These are phyloP conservation scores for Leishmania tarentolae DNA, from an alignment of 208 protist species.

Conservation along the genomic window DNA sequence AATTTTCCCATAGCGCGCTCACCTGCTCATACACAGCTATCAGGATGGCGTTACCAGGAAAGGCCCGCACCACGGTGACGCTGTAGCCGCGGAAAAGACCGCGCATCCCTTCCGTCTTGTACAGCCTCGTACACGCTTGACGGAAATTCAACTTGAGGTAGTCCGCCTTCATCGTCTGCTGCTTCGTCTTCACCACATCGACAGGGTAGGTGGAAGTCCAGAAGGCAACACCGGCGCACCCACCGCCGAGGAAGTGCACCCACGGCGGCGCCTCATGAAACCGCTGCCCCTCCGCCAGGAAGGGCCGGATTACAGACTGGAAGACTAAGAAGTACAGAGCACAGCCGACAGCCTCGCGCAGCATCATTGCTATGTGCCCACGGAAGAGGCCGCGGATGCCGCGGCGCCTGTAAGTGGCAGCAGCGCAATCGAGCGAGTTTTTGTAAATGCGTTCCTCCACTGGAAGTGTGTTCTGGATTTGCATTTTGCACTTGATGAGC, in stretches of 20 bases:
- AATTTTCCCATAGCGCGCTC: slow-evolving; percentile 60
- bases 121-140: slow-evolving; percentile 73
- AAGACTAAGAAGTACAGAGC: slow-evolving; percentile 87
- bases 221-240: slow-evolving; percentile 88
- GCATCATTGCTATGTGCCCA: slow-evolving; percentile 88
- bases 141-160: slow-evolving; percentile 79
- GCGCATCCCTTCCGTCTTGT: slow-evolving; percentile 81
- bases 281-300: slow-evolving; percentile 58
- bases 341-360: slow-evolving; percentile 87
- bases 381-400: slow-evolving; percentile 83
- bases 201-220: slow-evolving; percentile 91
- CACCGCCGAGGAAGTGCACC: slow-evolving; percentile 84
- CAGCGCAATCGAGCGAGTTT: slow-evolving; percentile 81
- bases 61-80: slow-evolving; percentile 87
- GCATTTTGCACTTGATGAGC: slow-evolving; percentile 93
- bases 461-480: slow-evolving; percentile 91
- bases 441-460: slow-evolving; percentile 71
- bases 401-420: slow-evolving; percentile 54
- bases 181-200: slow-evolving; percentile 91
- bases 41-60: slow-evolving; percentile 91
- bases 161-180: slow-evolving; percentile 87
- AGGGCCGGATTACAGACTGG: slow-evolving; percentile 74
- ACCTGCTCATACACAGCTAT: slow-evolving; percentile 92
- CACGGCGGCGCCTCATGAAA: slow-evolving; percentile 79
- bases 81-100: slow-evolving; percentile 88